A percentile compares a stretch with the other conserved stretches of the same genome.
Conservation (phyloP, 2,329 filamentous ascomycete species). For the Neofusicoccum cordaticola region DNA sequence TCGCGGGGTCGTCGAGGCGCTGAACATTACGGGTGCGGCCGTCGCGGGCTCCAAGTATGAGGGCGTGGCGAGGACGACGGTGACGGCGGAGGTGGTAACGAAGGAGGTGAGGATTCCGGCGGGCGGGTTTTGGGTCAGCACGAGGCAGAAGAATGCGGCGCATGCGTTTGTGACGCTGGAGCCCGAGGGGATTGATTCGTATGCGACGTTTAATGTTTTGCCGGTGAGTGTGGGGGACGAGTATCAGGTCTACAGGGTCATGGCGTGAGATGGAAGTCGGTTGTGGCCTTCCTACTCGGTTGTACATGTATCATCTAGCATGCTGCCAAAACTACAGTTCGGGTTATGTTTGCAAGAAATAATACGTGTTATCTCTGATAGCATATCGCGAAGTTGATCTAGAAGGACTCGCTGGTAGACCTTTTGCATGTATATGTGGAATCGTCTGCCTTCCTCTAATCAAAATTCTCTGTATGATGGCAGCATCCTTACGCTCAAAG, state of each 20-base stretch:
- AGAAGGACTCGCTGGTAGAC: too few species aligned
- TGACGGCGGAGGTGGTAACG: slow-evolving; percentile 20
- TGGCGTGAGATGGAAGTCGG: neutral
- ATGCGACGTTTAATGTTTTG: slow-evolving; percentile 25
- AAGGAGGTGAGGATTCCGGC: slow-evolving; percentile 22
- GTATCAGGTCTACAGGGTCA: slow-evolving; percentile 18
- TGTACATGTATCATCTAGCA: too few species aligned
- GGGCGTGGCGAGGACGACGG: slow-evolving; percentile 24
- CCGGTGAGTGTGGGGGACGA: slow-evolving; percentile 24
- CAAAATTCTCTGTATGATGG: too few species aligned
- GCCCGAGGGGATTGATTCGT: slow-evolving; percentile 27
- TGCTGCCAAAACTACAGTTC: too few species aligned
- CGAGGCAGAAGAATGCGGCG: slow-evolving; percentile 27
- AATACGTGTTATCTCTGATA: too few species aligned
- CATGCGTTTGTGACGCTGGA: slow-evolving; percentile 26
- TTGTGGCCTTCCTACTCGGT: too few species aligned
- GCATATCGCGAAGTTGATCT: too few species aligned
- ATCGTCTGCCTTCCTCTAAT: too few species aligned
- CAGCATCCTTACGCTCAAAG: too few species aligned
- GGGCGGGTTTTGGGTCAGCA: slow-evolving; percentile 24
- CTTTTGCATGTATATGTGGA: too few species aligned
- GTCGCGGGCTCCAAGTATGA: slow-evolving; percentile 23
- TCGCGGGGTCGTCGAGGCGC: slow-evolving; percentile 23
- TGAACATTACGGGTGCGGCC: slow-evolving; percentile 21
- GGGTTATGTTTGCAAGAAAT: too few species aligned